Conservation (phyloP, 176 grass and related monocot genomes). For the Puccinellia tenuiflora region DNA sequence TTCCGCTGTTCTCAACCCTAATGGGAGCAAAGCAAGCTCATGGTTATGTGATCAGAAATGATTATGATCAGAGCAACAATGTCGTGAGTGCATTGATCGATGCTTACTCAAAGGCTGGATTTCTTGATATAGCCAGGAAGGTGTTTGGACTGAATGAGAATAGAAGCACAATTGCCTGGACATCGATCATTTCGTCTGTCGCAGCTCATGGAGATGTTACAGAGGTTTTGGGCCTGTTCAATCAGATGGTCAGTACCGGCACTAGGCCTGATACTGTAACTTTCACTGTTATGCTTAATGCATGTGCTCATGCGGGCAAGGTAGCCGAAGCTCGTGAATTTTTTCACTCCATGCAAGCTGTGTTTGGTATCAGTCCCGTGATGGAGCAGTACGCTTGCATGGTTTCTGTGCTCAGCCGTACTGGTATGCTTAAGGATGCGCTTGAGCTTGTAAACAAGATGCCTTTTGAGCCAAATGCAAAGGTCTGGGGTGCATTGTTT, state of each 20-base stretch:
- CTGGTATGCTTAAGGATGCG: conserved; percentile 60
- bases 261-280: conserved; percentile 42
- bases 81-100: conserved; percentile 49
- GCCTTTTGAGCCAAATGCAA: conserved; percentile 57
- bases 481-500: conserved; percentile 56
- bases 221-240: conserved; percentile 36
- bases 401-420: conserved; percentile 45
- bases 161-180: conserved; percentile 48
- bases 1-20: conserved; percentile 44
- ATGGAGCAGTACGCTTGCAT: conserved; percentile 72
- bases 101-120: conserved; percentile 54
- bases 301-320: conserved; percentile 54
- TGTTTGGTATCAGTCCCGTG: conserved; percentile 28
- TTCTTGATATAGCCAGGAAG: conserved; percentile 34
- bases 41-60: conserved; percentile 50
- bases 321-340: conserved; percentile 45
- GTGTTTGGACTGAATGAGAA: conserved; percentile 33
- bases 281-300: conserved; percentile 54
- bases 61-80: conserved; percentile 45
- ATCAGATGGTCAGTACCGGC: conserved; percentile 35
- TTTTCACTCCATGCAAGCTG: conserved; percentile 57
- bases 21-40: conserved; percentile 58
- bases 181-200: conserved; percentile 55
- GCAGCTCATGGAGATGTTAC: conserved; percentile 52
- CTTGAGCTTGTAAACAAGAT: conserved; percentile 46